These are phyloP conservation scores for Xylariaceae sp. DNA, from an alignment of 2,329 filamentous ascomycete genomes.

Conservation along the genomic window DNA sequence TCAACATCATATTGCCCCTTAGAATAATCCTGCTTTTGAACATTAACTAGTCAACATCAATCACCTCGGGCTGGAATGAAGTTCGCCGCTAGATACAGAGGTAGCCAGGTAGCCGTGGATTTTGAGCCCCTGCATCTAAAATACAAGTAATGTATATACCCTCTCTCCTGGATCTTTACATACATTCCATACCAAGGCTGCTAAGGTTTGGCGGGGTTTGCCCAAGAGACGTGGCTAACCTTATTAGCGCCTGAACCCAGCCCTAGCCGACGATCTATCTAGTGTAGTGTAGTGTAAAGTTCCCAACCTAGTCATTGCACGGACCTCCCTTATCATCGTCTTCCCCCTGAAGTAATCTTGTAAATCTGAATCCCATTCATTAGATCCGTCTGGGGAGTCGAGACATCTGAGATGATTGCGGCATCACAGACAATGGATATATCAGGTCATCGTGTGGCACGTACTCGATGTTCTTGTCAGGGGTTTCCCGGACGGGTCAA, in stretches of 20 bases:
- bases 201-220: slow-evolving; percentile 20
- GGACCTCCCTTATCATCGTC: slow-evolving; percentile 8
- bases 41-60: not conserved
- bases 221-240: not conserved
- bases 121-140: not conserved
- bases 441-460: slow-evolving; percentile 11
- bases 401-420: slow-evolving; percentile 12
- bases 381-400: slow-evolving; percentile 7
- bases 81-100: slow-evolving; percentile 14
- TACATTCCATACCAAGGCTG: slow-evolving; percentile 25
- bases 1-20: not conserved
- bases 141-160: not conserved
- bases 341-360: slow-evolving; percentile 30
- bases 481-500: slow-evolving; percentile 6
- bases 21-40: not conserved
- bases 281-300: slow-evolving; percentile 8
- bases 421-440: slow-evolving; percentile 10
- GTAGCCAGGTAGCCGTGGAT: slow-evolving; percentile 7
- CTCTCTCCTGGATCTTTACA: slow-evolving; percentile 11
- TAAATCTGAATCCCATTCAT: slow-evolving; percentile 7
- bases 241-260: slow-evolving; percentile 20
- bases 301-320: slow-evolving; percentile 6
- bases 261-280: slow-evolving; percentile 24
- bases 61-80: slow-evolving; percentile 24
- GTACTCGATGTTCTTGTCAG: not conserved